Percentiles rank a stretch among this genome's conserved stretches.
These are phyloP conservation scores for Laguncularia racemosa DNA, from an alignment of 345 rosid genomes.

Conservation along the genomic window DNA sequence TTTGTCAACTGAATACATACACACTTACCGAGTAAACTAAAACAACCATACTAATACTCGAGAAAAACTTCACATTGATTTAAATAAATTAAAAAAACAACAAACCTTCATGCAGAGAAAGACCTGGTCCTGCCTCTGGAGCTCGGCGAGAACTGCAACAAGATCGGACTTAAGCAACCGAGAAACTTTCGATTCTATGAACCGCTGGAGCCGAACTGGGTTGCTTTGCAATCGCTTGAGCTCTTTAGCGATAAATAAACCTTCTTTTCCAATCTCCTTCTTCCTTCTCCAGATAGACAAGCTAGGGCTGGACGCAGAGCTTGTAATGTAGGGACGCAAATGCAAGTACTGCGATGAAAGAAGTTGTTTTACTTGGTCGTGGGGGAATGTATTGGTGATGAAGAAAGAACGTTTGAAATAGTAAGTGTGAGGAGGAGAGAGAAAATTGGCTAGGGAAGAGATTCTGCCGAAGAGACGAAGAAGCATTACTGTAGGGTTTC, in stretches of 20 bases:
- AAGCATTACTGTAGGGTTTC: no score
- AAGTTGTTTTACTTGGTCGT: no score
- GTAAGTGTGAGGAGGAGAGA: no score
- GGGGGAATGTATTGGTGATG: no score
- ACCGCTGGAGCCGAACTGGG: constrained; percentile 49
- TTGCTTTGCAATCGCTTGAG: constrained; percentile 66
- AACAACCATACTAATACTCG: no score
- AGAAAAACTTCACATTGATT: background rate
- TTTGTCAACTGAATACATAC: no score
- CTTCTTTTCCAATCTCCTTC: constrained; percentile 89
- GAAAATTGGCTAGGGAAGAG: no score
- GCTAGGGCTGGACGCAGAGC: constrained; percentile 68
- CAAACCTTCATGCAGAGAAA: constrained; percentile 87
- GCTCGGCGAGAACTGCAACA: constrained; percentile 72
- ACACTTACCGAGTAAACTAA: no score
- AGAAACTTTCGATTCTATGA: constrained; percentile 57
- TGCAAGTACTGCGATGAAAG: no score
- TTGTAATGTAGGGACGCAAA: constrained; percentile 1
- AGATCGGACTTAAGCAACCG: constrained; percentile 90
- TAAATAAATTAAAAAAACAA: constrained; percentile 1
- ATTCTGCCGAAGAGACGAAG: no score
- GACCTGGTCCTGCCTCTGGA: constrained; percentile 86
- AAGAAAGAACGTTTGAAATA: no score
- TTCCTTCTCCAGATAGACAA: constrained; percentile 96
- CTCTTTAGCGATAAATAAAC: constrained; percentile 70